These are phyloP conservation scores for Priceomyces medius DNA, from an alignment of 805 yeast genomes.

Conservation along the genomic window DNA sequence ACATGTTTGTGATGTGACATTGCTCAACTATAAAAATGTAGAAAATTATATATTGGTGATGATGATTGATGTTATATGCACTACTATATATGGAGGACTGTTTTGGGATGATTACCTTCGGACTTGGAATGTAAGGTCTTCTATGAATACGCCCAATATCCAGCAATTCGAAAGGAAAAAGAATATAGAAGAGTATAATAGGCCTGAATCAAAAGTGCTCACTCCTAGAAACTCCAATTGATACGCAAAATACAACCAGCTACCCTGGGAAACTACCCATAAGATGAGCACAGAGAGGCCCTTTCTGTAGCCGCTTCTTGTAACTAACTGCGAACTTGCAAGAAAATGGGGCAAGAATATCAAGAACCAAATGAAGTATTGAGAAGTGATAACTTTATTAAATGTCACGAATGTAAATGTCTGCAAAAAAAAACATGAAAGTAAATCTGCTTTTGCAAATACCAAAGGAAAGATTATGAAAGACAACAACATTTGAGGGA, in stretches of 20 bases:
- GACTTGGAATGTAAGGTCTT: slow-evolving; percentile 14
- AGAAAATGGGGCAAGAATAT: slow-evolving; percentile 77
- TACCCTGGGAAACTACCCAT: slow-evolving; percentile 73
- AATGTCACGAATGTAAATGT: slow-evolving; percentile 45
- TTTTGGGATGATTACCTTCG: too few relatives aligned
- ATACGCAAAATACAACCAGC: slow-evolving; percentile 81
- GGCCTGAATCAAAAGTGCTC: slow-evolving; percentile 58
- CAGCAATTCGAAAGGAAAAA: slow-evolving; percentile 66
- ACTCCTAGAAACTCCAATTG: slow-evolving; percentile 76
- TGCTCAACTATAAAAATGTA: neutral
- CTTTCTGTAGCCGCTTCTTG: slow-evolving; percentile 17
- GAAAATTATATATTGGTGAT: neutral
- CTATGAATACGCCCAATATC: slow-evolving; percentile 57
- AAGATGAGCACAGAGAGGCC: slow-evolving; percentile 44
- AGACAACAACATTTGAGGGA: slow-evolving; percentile 75
- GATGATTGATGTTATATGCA: slow-evolving; percentile 2
- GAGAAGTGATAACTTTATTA: slow-evolving; percentile 78
- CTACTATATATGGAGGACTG: neutral
- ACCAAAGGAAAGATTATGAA: slow-evolving; percentile 56
- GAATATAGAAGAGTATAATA: slow-evolving; percentile 52
- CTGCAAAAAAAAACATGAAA: slow-evolving; percentile 38
- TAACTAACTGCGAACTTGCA: slow-evolving; percentile 39
- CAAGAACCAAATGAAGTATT: slow-evolving; percentile 93
- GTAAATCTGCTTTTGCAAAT: slow-evolving; percentile 31
- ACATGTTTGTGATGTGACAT: slow-evolving; percentile 42